phyloP scores from a whole-genome alignment of 2,329 filamentous ascomycete genomes.

The Clarireedia homoeocarpa region DNA sequence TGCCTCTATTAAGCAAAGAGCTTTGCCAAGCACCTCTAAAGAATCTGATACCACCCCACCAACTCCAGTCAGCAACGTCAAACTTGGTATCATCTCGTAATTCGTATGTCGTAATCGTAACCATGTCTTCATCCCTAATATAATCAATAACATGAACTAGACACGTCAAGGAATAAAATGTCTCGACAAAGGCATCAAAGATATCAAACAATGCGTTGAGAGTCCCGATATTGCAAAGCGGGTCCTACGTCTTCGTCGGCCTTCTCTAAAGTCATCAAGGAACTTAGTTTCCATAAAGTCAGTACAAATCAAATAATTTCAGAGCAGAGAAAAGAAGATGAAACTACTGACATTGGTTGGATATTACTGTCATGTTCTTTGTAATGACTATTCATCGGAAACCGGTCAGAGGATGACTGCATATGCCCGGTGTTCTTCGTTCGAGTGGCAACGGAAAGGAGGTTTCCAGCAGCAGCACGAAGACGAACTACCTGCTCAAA shows the following conservation, averaged over 20 bases:
- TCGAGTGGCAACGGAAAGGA: neutral
- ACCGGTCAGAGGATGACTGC: neutral
- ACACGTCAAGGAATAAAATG: neutral
- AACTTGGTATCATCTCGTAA: no score
- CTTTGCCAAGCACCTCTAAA: no score
- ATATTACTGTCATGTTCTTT: neutral
- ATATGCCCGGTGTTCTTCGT: neutral
- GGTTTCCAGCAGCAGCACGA: neutral
- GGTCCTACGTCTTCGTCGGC: neutral
- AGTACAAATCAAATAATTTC: neutral
- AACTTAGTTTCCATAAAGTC: neutral
- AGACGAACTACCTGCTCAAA: conserved; percentile 1
- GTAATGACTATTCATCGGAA: neutral
- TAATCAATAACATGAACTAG: no score
- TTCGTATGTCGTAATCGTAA: no score
- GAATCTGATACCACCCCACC: no score
- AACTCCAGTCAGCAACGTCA: no score
- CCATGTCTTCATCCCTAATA: no score
- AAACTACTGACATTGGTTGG: neutral
- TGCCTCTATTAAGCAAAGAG: no score
- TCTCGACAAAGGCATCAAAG: neutral
- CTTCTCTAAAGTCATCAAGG: conserved; percentile 4
- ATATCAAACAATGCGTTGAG: neutral
- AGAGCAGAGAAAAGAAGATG: neutral
- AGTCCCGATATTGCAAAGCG: neutral